Evolutionary conservation across 352 stramenopile genomes (phyloP), one percentile per base, ranked within the genome.

Genomic region (Globisporangium perplexum): DNA sequence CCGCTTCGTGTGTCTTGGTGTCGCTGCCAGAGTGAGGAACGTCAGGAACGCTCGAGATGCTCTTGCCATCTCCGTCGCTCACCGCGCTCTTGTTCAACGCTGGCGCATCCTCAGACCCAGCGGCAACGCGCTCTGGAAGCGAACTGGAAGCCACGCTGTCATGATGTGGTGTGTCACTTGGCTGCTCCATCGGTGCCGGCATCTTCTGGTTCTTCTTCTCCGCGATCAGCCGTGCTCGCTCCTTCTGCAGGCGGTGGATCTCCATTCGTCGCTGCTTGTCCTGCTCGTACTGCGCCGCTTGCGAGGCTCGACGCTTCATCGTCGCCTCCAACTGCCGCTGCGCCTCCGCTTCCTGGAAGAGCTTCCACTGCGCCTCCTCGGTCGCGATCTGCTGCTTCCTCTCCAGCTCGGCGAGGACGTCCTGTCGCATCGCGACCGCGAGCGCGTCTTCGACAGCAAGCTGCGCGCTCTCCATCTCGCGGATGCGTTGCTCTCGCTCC

Each of bases 251-350:
- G 4, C 68, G 67, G 51, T 88, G 79, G 43, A 90, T 81, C 57
- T 90, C 71, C 57, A 88, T 74, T 12, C 77, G 66, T 2, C 74
- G 74, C 26, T 70, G 63, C 20, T 81, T 81, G 53, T 90, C 79
- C 35, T 81, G 63, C 18, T 86, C 74, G 48, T 88, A 87, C 51
- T 88, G 77, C 39, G 83, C 60, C 0, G 74, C 77, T 56, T 80
- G 78, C 6, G 69, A 66, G 4, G 77, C 73, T 17, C 79, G 73
- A 2, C 79, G 53, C 31, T 66, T 49, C 30, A 69, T 48, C 0
- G 76, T 83, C 15, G 77, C 79, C 24, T 81, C 68, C 0, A 61
- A 60, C n/a, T 83, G 74, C 14, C 75, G 77, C 36, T 74, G 53
- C 2, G 71, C 68, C 39, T 90, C 72, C 1, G 56, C 55, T 11